These are phyloP conservation scores for Colletotrichum eremochloae DNA, from an alignment of 2,329 filamentous ascomycete species.

Conservation along the genomic window DNA sequence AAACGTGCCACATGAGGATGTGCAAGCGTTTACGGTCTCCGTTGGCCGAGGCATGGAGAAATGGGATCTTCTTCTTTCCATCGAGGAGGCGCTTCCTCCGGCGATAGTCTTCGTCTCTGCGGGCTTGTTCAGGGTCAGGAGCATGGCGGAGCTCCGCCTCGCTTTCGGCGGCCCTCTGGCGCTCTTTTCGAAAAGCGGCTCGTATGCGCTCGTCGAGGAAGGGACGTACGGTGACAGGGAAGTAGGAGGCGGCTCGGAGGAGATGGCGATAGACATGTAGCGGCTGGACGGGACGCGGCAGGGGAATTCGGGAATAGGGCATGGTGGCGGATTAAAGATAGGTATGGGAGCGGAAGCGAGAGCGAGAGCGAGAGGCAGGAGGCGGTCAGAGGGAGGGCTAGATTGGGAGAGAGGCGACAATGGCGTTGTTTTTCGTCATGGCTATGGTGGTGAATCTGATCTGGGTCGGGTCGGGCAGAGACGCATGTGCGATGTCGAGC, in stretches of 20 bases:
- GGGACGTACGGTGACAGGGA: conserved; percentile 64
- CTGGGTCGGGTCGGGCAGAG: conserved; percentile 20
- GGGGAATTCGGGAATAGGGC: conserved; percentile 45
- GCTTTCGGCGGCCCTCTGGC: conserved; percentile 44
- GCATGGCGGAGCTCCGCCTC: conserved; percentile 58
- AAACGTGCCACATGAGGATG: conserved; percentile 61
- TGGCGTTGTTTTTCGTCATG: conserved; percentile 5
- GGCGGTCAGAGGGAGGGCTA: background rate
- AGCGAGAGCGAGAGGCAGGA: too few species aligned
- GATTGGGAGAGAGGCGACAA: background rate
- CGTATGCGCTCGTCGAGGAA: conserved; percentile 59
- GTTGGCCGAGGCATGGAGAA: conserved; percentile 65
- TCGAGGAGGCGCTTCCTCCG: conserved; percentile 27
- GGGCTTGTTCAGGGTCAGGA: conserved; percentile 52
- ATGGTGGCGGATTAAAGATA: background rate
- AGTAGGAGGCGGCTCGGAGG: conserved; percentile 72
- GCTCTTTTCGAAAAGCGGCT: conserved; percentile 57
- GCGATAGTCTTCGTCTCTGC: conserved; percentile 23
- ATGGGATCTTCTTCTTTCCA: conserved; percentile 52
- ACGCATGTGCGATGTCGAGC: conserved; percentile 38
- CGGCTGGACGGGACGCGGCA: conserved; percentile 50
- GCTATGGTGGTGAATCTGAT: background rate
- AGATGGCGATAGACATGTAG: conserved; percentile 69
- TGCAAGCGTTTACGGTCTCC: conserved; percentile 63
- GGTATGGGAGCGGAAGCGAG: background rate